Percentiles rank a stretch among this genome's conserved stretches.
Evolutionary conservation across 2,329 filamentous ascomycete species (phyloP).

Genomic region (Ophiocordyceps camponoti-saundersi): DNA sequence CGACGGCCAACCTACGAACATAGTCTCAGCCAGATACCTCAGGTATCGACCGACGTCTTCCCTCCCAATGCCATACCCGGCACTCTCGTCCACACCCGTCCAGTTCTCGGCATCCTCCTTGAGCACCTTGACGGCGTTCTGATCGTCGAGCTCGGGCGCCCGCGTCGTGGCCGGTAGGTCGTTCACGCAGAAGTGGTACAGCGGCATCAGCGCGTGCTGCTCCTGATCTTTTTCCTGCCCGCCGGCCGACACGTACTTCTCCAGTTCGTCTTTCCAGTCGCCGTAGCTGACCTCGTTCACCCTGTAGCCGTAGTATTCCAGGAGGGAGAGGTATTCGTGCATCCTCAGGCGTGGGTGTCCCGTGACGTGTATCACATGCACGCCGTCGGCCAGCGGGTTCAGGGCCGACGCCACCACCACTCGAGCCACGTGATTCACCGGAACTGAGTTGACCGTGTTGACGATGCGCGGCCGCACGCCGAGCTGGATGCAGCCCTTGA

Average conservation of each 20-base stretch:
- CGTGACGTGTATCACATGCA: conserved; percentile 60
- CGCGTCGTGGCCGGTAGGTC: conserved; percentile 51
- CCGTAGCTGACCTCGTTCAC: conserved; percentile 59
- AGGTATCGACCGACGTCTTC: conserved; percentile 11
- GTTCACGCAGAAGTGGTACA: conserved; percentile 55
- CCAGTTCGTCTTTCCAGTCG: conserved; percentile 13
- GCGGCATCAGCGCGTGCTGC: conserved; percentile 29
- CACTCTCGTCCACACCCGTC: conserved; percentile 39
- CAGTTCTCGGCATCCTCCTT: conserved; percentile 42
- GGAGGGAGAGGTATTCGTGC: conserved; percentile 54
- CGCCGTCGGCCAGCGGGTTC: conserved; percentile 31
- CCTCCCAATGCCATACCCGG: conserved; percentile 16
- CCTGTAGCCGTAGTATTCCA: conserved; percentile 56
- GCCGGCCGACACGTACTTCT: conserved; percentile 11
- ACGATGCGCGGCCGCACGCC: conserved; percentile 53
- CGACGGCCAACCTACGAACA: conserved; percentile 13
- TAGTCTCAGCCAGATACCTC: conserved; percentile 11
- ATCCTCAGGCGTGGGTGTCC: conserved; percentile 62
- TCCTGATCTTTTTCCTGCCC: conserved; percentile 10
- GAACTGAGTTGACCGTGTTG: conserved; percentile 82
- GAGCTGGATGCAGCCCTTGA: conserved; percentile 78
- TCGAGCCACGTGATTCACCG: conserved; percentile 68
- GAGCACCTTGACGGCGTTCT: conserved; percentile 47
- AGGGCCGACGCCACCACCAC: conserved; percentile 60
- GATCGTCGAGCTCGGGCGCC: conserved; percentile 48